Evolutionary conservation across 768 basidiomycete species (phyloP).

Genomic region (Kwoniella newhampshirensis): DNA sequence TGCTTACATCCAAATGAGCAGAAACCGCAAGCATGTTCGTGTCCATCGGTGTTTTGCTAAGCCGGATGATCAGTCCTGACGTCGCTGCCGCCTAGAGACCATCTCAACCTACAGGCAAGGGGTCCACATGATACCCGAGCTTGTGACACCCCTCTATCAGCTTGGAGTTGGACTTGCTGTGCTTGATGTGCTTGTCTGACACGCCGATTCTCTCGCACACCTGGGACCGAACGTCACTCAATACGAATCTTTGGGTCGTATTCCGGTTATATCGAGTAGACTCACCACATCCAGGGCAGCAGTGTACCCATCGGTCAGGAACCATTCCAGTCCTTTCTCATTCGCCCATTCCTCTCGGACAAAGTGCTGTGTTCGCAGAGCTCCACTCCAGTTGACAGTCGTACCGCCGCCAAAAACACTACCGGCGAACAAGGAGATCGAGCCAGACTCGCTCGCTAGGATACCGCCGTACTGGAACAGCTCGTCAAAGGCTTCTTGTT

Average conservation of each 20-base stretch:
- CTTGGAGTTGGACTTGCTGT: conserved; percentile 25
- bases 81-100: background rate
- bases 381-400: conserved; percentile 47
- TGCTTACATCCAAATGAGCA: conserved; percentile 33
- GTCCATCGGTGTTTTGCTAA: conserved; percentile 33
- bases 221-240: background rate
- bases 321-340: conserved; percentile 28
- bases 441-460: conserved; percentile 71
- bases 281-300: conserved; percentile 23
- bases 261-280: background rate
- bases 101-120: conserved; percentile 1
- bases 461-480: conserved; percentile 64
- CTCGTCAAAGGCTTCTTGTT: conserved; percentile 20
- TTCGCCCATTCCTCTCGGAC: conserved; percentile 48
- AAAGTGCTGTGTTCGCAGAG: conserved; percentile 39
- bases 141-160: conserved; percentile 13
- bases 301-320: conserved; percentile 27
- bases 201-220: conserved; percentile 38
- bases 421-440: conserved; percentile 63
- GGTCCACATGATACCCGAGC: background rate
- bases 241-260: no score
- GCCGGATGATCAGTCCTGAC: background rate
- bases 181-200: conserved; percentile 24
- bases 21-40: conserved; percentile 29
- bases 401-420: conserved; percentile 41